Evolutionary conservation across 2,329 filamentous ascomycete genomes (phyloP), one percentile per base, ranked within the genome.

Genomic region (Claviceps digitariae): DNA sequence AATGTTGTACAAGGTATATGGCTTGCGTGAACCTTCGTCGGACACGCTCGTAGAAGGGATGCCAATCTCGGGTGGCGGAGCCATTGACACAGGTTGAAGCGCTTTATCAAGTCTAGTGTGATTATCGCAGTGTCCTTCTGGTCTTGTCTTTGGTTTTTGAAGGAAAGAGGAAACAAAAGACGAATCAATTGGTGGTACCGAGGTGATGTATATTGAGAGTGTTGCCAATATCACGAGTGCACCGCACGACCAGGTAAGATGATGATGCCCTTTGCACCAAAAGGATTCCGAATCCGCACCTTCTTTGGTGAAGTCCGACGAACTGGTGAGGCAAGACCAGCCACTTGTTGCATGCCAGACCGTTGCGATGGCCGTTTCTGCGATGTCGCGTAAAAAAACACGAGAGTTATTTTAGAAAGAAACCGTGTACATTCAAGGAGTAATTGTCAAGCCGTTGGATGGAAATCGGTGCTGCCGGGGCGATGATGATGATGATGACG

Each of bases 1-100:
- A 67, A 90, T 84, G 66, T 87, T 87, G 73, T 90, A 91, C 58
- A 84, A 77, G 0, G 86, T 90, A 67, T 82, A 89, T 0, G 83
- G 76, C 62, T 88, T 87, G 57, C 75, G 72, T 5, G 66, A 62
- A 56, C 63, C 66, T 57, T 74, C 73, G 55, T 75, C 71, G 51
- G 76, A 74, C 54, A 79, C 68, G 57, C 78, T 82, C 49, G 82
- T 83, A n/a, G 79, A 79, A 12, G 81, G 81, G 59, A 85, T 84
- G 56, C 78, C 79, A 64, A 86, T 82, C 64, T 85, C 81, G 64
- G 78, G 75, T 41, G 82, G 79, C 51, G 82, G 81, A 57, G 79
- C 78, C 82, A 84, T 84, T 57, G 54, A 66, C 53, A 52, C 53
- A 38, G 10, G 0, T 4, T 43, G n/a, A 12, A 10, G 31, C n/a